Conservation (phyloP, 805 yeast species). For the Yamadazyma akitaensis region DNA sequence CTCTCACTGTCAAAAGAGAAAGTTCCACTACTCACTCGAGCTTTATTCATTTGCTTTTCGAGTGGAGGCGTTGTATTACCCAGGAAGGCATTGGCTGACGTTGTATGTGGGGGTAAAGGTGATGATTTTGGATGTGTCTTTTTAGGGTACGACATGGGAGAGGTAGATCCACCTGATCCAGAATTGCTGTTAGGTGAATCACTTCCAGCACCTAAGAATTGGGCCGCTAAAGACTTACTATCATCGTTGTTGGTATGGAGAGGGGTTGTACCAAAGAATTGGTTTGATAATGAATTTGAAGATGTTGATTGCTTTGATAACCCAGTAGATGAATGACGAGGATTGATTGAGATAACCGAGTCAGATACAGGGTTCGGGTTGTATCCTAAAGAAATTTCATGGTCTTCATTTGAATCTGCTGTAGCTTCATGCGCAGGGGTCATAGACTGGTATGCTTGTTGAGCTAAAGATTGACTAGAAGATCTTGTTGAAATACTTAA, state of each 20-base stretch:
- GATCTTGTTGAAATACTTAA: conserved; percentile 37
- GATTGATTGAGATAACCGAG: conserved; percentile 29
- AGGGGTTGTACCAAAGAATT: conserved; percentile 30
- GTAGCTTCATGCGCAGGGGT: conserved; percentile 14
- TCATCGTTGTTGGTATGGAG: conserved; percentile 8
- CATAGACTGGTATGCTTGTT: conserved; percentile 32
- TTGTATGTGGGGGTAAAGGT: conserved; percentile 42
- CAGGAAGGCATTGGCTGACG: conserved; percentile 41
- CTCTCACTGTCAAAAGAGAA: conserved; percentile 35
- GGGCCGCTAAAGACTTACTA: conserved; percentile 18
- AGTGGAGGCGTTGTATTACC: conserved; percentile 27
- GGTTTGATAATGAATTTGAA: conserved; percentile 37
- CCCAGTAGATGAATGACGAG: conserved; percentile 31
- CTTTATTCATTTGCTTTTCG: conserved; percentile 4
- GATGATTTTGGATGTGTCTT: conserved; percentile 32
- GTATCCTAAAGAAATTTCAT: not conserved
- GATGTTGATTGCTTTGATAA: conserved; percentile 40
- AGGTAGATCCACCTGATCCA: not conserved
- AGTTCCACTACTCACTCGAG: conserved; percentile 8
- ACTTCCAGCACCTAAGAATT: conserved; percentile 17
- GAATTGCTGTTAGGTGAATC: not conserved
- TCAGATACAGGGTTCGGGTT: conserved; percentile 22
- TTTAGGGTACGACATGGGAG: conserved; percentile 3
- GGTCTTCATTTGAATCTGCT: conserved; percentile 11
- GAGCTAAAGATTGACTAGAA: conserved; percentile 43